Evolutionary conservation across 352 stramenopile genomes (phyloP), one percentile per base, ranked within the genome.

Genomic region (Globisporangium yorkense): DNA sequence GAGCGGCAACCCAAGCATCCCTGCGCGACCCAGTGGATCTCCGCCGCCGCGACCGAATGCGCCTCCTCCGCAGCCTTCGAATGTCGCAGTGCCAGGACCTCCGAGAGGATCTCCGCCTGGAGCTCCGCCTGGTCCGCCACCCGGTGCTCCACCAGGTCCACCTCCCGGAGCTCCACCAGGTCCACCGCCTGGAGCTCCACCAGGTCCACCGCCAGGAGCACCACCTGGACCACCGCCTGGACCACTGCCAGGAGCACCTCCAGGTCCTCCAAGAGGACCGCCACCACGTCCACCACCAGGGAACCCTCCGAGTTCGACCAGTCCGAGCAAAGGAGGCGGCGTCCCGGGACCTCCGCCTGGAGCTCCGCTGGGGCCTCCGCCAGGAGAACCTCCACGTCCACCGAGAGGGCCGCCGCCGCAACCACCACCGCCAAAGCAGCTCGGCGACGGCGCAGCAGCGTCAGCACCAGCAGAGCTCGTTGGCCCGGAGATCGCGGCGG

Each of bases 291-390:
- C 62, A 4, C 62, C 65, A 9, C 58, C 61, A 24, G 55, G 61
- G n/a, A 55, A 57, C 51, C 67, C 67, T n/a, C 15, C 44, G 12
- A 20, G 31, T 33, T 2, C 50, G 5, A 61, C 66, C 0, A 51
- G 56, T 45, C 62, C 56, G 27, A 46, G 21, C 18, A 56, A 63
- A 54, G 29, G 50, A 4, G 41, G 37, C 1, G 41, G 37, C 1
- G 39, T 67, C 9, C 69, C 72, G 2, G 68, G 61, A 18, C 75
- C 74, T 3, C 76, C 80, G 2, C 68, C 70, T 20, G 77, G 80
- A 31, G 71, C 65, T 40, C 78, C 77, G 27, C 77, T 73, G 1
- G 73, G 59, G 1, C 75, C 80, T 18, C 80, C 77, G 29, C 74
- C 70, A 7, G 72, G 77, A 2, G 62, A 74, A 43, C 71, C 76